A percentile compares a stretch with the other conserved stretches of the same genome.
Conservation (phyloP, 345 rosid species). For the Draba incana region DNA sequence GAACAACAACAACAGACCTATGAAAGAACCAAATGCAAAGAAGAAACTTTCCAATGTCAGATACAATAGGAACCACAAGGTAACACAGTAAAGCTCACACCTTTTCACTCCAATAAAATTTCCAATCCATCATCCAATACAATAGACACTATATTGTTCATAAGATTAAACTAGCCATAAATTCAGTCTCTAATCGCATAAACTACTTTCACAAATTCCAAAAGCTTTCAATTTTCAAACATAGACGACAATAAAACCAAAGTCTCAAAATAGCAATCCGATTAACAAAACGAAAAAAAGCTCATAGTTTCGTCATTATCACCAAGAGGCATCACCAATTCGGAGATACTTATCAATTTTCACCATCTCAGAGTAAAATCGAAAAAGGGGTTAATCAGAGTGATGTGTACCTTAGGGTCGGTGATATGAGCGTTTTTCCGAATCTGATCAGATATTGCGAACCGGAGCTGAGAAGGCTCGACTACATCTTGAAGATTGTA, state of each 20-base stretch:
- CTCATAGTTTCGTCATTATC: conserved; percentile 8
- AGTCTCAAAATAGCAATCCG: neutral
- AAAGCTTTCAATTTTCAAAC: conserved; percentile 20
- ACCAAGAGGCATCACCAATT: neutral
- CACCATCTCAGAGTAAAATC: neutral
- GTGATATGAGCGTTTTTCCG: conserved; percentile 77
- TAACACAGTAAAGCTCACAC: conserved; percentile 17
- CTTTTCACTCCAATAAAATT: conserved; percentile 2
- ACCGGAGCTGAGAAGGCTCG: conserved; percentile 74
- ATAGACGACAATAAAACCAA: conserved; percentile 8
- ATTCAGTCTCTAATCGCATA: neutral
- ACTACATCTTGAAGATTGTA: conserved; percentile 91
- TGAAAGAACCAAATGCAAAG: conserved; percentile 10
- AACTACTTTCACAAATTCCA: neutral
- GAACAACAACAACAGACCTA: neutral
- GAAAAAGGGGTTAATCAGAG: neutral
- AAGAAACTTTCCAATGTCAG: neutral
- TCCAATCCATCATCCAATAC: conserved; percentile 14
- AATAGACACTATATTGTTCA: neutral
- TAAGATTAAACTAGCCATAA: neutral
- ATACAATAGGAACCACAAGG: conserved; percentile 25
- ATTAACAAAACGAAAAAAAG: neutral
- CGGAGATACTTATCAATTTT: neutral
- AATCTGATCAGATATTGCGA: conserved; percentile 78
- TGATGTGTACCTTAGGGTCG: conserved; percentile 69